Conservation (phyloP, 768 basidiomycete species). For the Termitomyces titanicus region DNA sequence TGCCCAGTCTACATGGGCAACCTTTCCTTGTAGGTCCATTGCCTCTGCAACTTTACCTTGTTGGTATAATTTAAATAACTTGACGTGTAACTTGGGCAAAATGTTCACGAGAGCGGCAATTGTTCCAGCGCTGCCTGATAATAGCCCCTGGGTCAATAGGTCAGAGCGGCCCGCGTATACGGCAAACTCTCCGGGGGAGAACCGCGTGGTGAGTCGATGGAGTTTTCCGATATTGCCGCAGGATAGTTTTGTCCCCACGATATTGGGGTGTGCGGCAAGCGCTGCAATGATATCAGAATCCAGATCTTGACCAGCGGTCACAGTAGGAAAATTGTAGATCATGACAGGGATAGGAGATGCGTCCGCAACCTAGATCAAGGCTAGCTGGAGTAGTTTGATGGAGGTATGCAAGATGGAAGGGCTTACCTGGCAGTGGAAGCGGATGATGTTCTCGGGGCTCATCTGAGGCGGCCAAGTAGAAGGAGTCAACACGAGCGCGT, state of each 20-base stretch:
- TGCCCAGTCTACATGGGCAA: slow-evolving; percentile 69
- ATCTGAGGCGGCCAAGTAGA: slow-evolving; percentile 68
- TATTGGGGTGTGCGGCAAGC: slow-evolving; percentile 76
- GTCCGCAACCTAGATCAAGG: slow-evolving; percentile 52
- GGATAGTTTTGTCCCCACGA: slow-evolving; percentile 82
- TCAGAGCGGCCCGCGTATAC: slow-evolving; percentile 79
- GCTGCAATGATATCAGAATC: slow-evolving; percentile 73
- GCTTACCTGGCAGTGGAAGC: slow-evolving; percentile 61
- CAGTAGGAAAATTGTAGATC: slow-evolving; percentile 85
- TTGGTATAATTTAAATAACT: slow-evolving; percentile 44
- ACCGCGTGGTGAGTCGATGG: slow-evolving; percentile 63
- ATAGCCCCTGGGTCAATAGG: slow-evolving; percentile 58
- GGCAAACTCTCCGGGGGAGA: slow-evolving; percentile 51
- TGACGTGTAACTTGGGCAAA: slow-evolving; percentile 53
- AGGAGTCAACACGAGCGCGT: slow-evolving; percentile 71
- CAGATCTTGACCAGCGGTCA: slow-evolving; percentile 79
- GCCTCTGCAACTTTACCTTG: slow-evolving; percentile 57
- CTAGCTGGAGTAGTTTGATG: slow-evolving; percentile 9
- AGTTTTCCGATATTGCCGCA: slow-evolving; percentile 86
- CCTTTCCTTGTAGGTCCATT: slow-evolving; percentile 52
- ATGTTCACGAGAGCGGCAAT: slow-evolving; percentile 66
- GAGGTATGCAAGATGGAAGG: background rate
- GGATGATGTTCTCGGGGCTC: slow-evolving; percentile 57
- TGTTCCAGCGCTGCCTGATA: slow-evolving; percentile 58
- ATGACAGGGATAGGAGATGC: slow-evolving; percentile 66